These are phyloP conservation scores for Pestalotiopsis sp. DNA, from an alignment of 2,329 filamentous ascomycete genomes.

Conservation along the genomic window DNA sequence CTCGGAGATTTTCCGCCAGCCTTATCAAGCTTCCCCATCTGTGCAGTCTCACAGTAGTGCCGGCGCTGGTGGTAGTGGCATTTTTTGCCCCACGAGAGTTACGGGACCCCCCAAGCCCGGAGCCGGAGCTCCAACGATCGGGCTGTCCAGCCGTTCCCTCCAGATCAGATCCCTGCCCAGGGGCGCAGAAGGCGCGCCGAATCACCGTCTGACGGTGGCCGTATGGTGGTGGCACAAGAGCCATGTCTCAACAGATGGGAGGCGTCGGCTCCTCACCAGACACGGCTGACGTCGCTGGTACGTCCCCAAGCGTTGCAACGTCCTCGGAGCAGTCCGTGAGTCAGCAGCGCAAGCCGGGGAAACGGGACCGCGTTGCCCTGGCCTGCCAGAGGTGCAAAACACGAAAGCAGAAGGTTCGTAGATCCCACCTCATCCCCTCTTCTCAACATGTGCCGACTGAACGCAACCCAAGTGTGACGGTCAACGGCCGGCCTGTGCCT, in stretches of 20 bases:
- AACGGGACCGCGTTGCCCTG: constrained; percentile 30
- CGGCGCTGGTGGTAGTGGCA: neutral
- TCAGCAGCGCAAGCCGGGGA: constrained; percentile 24
- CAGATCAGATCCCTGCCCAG: constrained; percentile 6
- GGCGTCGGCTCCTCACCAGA: constrained; percentile 25
- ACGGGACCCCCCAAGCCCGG: neutral
- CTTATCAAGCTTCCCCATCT: neutral
- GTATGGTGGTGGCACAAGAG: neutral
- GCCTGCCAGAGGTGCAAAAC: constrained; percentile 31
- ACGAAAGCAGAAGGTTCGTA: constrained; percentile 29
- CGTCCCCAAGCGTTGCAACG: constrained; percentile 16
- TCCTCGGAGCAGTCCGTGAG: constrained; percentile 18
- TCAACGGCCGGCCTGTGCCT: constrained; percentile 28
- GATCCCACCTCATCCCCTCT: neutral
- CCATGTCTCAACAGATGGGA: constrained; percentile 23
- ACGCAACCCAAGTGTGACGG: constrained; percentile 26
- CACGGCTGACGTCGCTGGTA: constrained; percentile 16
- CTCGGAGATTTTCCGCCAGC: neutral
- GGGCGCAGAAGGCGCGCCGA: neutral
- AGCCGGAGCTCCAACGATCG: constrained; percentile 1
- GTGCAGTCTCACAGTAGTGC: neutral
- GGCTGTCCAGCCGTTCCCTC: neutral
- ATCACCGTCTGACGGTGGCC: neutral
- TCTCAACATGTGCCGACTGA: neutral
- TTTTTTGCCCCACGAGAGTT: neutral